phyloP scores from a whole-genome alignment of 2,329 filamentous ascomycete species.

The Fusarium lateritium region DNA sequence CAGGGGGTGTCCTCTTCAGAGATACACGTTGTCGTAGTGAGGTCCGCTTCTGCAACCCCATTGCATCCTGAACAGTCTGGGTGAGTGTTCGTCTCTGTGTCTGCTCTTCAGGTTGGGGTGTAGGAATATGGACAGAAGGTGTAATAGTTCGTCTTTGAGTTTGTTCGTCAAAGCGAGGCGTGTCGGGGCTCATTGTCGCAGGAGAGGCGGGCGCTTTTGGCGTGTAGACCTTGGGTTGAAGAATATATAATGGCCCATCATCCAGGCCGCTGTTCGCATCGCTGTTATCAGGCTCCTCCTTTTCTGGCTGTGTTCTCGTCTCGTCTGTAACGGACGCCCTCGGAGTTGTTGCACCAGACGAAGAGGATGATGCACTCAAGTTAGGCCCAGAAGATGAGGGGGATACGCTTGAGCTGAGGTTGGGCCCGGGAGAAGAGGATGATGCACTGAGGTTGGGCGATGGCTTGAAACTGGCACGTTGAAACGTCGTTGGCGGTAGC shows the following conservation, averaged over 20 bases:
- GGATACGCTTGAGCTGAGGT: constrained; percentile 28
- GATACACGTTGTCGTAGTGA: constrained; percentile 70
- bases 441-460: constrained; percentile 30
- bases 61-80: constrained; percentile 30
- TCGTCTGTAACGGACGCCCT: constrained; percentile 26
- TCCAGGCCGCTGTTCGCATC: constrained; percentile 31
- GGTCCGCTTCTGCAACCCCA: constrained; percentile 55
- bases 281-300: constrained; percentile 26
- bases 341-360: constrained; percentile 26
- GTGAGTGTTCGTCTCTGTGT: constrained; percentile 40
- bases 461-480: constrained; percentile 31
- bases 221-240: constrained; percentile 72
- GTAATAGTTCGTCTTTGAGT: constrained; percentile 38
- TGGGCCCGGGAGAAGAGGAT: constrained; percentile 20
- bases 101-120: constrained; percentile 38
- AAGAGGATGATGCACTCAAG: constrained; percentile 13
- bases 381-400: constrained; percentile 34
- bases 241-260: constrained; percentile 64
- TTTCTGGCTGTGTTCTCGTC: constrained; percentile 12
- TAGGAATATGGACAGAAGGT: constrained; percentile 19
- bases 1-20: constrained; percentile 65
- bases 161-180: constrained; percentile 24
- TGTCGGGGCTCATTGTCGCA: constrained; percentile 52
- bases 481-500: constrained; percentile 44
- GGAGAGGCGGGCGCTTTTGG: constrained; percentile 67